Evolutionary conservation across 305 asterid species (phyloP).

Genomic region (Fraxinus ornus): DNA sequence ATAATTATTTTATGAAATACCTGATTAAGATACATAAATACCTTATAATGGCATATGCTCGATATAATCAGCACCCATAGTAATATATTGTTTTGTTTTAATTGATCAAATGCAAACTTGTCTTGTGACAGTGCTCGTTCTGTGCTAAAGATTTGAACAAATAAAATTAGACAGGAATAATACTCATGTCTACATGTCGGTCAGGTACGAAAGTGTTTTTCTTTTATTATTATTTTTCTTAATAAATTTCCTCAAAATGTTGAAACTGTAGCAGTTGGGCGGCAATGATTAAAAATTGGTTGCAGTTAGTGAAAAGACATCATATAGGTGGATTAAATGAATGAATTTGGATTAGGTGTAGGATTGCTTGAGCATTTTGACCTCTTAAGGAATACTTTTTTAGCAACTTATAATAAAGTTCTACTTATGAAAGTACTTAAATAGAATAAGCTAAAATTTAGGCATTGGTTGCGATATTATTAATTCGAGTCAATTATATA

Average conservation of each 20-base stretch:
- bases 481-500: neutral
- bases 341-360: neutral
- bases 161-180: neutral
- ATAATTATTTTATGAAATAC: neutral
- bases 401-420: neutral
- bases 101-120: neutral
- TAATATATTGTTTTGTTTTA: neutral
- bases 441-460: too few relatives aligned
- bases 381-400: neutral
- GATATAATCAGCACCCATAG: neutral
- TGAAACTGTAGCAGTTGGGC: neutral
- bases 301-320: conserved; percentile 3
- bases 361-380: neutral
- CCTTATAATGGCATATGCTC: neutral
- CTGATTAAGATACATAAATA: neutral
- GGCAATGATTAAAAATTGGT: conserved; percentile 12
- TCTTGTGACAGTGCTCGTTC: neutral
- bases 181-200: neutral
- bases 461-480: neutral
- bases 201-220: neutral
- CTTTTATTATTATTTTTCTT: neutral
- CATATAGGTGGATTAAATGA: neutral
- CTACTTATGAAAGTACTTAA: neutral
- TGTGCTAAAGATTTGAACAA: neutral
- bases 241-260: neutral